Conservation (phyloP, 441 rosid species). For the Bocquillonia castaneifolia region DNA sequence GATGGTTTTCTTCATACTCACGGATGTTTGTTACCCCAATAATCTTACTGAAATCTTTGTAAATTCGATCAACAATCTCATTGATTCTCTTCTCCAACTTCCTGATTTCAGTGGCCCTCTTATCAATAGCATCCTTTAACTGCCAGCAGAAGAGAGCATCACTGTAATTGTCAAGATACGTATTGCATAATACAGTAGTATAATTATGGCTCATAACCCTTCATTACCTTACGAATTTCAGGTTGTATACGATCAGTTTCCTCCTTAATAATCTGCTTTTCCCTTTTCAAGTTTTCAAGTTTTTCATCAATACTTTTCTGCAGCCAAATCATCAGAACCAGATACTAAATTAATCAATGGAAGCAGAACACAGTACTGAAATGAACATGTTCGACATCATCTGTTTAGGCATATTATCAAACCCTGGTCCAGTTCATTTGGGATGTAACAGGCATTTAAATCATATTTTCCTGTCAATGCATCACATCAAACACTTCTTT, state of each 20-base stretch:
- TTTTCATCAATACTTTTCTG: conserved; percentile 92
- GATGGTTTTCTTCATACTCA: conserved; percentile 95
- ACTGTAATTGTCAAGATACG: conserved; percentile 16
- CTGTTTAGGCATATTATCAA: neutral
- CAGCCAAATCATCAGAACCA: conserved; percentile 22
- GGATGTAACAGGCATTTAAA: neutral
- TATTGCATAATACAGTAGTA: conserved; percentile 7
- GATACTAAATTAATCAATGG: conserved; percentile 7
- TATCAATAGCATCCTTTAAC: conserved; percentile 61
- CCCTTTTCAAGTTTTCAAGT: conserved; percentile 68
- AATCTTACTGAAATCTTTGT: conserved; percentile 67
- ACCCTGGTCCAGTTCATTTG: neutral
- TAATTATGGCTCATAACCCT: conserved; percentile 13
- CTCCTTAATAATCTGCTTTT: conserved; percentile 59
- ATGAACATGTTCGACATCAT: neutral
- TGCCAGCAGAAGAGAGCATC: conserved; percentile 35
- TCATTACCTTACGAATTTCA: conserved; percentile 64
- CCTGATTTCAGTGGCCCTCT: conserved; percentile 58
- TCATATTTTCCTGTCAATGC: neutral
- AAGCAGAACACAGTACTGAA: neutral
- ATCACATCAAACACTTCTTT: neutral
- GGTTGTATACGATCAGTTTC: conserved; percentile 65
- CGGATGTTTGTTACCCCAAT: conserved; percentile 95
- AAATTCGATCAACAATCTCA: conserved; percentile 79
- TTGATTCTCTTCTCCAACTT: conserved; percentile 90